Evolutionary conservation across 257 asterid species (phyloP).

Genomic region (Solanum rostratum): DNA sequence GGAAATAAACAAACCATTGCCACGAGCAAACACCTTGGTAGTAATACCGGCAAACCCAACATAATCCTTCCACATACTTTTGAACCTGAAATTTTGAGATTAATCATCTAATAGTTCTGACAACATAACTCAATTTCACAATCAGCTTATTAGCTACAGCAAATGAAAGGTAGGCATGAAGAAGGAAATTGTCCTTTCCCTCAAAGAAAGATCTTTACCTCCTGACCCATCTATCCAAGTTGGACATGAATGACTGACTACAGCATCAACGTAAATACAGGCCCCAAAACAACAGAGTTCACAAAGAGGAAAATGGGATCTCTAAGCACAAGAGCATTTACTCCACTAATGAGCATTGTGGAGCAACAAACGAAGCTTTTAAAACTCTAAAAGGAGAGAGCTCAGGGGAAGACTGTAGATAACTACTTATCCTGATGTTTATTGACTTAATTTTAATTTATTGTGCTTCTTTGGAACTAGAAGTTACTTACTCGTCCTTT

Average conservation of each 20-base stretch:
- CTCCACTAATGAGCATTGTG: background rate
- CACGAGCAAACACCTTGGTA: conserved; percentile 99
- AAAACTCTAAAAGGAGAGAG: background rate
- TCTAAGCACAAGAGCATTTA: background rate
- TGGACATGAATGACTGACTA: background rate
- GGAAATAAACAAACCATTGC: conserved; percentile 62
- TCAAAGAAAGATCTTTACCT: background rate
- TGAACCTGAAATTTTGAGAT: conserved; percentile 46
- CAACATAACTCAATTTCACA: background rate
- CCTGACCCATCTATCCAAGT: background rate
- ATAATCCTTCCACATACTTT: conserved; percentile 88
- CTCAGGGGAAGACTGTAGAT: background rate
- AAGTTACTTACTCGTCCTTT: background rate
- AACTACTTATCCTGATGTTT: background rate
- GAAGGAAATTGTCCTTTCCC: background rate
- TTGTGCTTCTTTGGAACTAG: background rate
- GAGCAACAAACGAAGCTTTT: background rate
- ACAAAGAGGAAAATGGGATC: background rate
- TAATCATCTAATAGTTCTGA: conserved; percentile 1
- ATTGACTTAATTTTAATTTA: background rate
- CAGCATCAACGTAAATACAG: background rate
- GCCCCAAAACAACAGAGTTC: background rate
- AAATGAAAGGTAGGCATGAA: background rate
- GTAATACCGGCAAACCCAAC: conserved; percentile 98
- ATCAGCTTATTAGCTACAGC: background rate